Evolutionary conservation across 805 yeast genomes (phyloP).

Genomic region (Metschnikowia amazonensis): DNA sequence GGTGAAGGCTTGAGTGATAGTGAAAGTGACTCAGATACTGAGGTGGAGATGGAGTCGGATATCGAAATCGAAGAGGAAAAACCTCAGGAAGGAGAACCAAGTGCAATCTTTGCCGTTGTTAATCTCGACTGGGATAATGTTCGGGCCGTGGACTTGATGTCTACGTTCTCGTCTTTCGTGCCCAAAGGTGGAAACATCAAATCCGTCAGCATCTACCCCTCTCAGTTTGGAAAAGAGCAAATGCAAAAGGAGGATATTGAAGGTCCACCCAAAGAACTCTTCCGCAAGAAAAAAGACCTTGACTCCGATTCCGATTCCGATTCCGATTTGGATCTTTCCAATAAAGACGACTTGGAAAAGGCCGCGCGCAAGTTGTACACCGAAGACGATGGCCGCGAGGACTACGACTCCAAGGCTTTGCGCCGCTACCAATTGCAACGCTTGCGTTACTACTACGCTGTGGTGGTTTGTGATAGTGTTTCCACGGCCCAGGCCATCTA

Average conservation of each 20-base stretch:
- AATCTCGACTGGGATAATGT: slow-evolving; percentile 97
- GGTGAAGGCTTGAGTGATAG: slow-evolving; percentile 45
- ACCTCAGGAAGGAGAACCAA: slow-evolving; percentile 86
- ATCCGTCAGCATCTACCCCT: slow-evolving; percentile 73
- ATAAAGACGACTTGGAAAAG: slow-evolving; percentile 47
- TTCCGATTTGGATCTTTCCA: slow-evolving; percentile 42
- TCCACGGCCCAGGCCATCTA: slow-evolving; percentile 72
- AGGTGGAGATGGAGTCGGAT: slow-evolving; percentile 48
- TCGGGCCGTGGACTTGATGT: slow-evolving; percentile 82
- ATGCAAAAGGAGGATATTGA: slow-evolving; percentile 85
- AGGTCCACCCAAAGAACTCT: slow-evolving; percentile 89
- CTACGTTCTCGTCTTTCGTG: slow-evolving; percentile 80
- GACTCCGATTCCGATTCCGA: slow-evolving; percentile 33
- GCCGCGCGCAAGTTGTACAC: slow-evolving; percentile 71
- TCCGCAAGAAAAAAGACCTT: slow-evolving; percentile 35
- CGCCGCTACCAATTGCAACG: slow-evolving; percentile 91
- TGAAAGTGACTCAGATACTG: slow-evolving; percentile 45
- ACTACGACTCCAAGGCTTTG: slow-evolving; percentile 77
- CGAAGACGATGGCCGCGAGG: slow-evolving; percentile 78
- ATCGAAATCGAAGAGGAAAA: slow-evolving; percentile 52
- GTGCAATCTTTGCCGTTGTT: slow-evolving; percentile 80
- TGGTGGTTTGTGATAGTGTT: slow-evolving; percentile 75
- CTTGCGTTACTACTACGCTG: slow-evolving; percentile 88
- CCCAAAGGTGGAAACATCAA: slow-evolving; percentile 69
- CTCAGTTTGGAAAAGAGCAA: slow-evolving; percentile 89